phyloP scores from a whole-genome alignment of 1,139 yeast genomes.

The Wickerhamomyces sp. region DNA sequence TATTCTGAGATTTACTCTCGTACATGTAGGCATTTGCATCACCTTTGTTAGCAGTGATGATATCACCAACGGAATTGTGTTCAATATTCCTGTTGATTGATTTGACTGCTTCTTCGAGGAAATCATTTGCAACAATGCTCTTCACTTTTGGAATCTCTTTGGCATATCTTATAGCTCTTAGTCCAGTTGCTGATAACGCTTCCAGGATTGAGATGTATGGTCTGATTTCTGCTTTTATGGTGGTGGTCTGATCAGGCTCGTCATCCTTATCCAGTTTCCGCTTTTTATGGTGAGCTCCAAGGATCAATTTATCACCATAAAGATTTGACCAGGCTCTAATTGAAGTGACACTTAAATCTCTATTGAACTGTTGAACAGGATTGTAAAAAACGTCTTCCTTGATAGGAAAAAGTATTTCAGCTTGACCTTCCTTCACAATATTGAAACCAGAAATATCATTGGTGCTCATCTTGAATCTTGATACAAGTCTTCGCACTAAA shows the following conservation, averaged over 20 bases:
- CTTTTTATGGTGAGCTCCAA: slow-evolving; percentile 24
- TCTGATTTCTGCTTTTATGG: slow-evolving; percentile 16
- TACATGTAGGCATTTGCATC: slow-evolving; percentile 88
- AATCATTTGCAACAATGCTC: slow-evolving; percentile 80
- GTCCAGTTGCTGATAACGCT: slow-evolving; percentile 92
- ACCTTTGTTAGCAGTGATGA: slow-evolving; percentile 65
- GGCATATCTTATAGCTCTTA: slow-evolving; percentile 89
- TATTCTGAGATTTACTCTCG: slow-evolving; percentile 35
- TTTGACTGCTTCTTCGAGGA: slow-evolving; percentile 80
- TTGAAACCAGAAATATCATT: slow-evolving; percentile 26
- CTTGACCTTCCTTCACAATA: slow-evolving; percentile 72
- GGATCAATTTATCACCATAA: slow-evolving; percentile 31
- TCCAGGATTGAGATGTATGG: slow-evolving; percentile 69
- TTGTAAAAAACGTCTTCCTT: slow-evolving; percentile 84
- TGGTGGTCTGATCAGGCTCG: slow-evolving; percentile 19
- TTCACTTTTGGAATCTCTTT: slow-evolving; percentile 77
- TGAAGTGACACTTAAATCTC: slow-evolving; percentile 83
- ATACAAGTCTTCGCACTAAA: background rate
- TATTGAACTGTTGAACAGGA: slow-evolving; percentile 92
- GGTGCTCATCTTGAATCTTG: background rate
- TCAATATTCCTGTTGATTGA: slow-evolving; percentile 68
- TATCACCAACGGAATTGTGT: slow-evolving; percentile 51
- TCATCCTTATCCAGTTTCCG: slow-evolving; percentile 26
- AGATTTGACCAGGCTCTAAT: slow-evolving; percentile 81
- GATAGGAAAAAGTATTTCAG: slow-evolving; percentile 72